Conservation (phyloP, 163 green algal species). For the Volvox carteri region DNA sequence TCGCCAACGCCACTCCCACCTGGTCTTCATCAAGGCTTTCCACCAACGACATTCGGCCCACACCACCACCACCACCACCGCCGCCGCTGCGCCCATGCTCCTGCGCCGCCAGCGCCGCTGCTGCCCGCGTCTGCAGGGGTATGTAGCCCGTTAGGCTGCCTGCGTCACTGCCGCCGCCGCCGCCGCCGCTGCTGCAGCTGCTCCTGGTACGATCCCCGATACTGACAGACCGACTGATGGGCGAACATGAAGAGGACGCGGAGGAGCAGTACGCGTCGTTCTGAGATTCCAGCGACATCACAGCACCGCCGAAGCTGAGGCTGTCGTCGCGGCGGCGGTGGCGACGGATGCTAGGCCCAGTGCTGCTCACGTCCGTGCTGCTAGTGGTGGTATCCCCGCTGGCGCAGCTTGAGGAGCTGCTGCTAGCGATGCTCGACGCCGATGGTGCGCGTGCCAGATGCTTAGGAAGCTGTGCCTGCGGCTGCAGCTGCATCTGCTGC, state of each 20-base stretch:
- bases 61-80: too few relatives aligned
- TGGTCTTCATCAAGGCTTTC: constrained; percentile 43
- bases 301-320: not conserved
- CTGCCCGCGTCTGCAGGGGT: not conserved
- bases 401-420: not conserved
- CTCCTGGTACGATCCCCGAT: not conserved
- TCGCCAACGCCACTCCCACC: constrained; percentile 10
- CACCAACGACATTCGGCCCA: not conserved
- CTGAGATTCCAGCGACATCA: not conserved
- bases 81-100: not conserved
- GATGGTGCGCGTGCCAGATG: not conserved
- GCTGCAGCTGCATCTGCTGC: not conserved
- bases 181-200: not conserved
- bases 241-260: not conserved
- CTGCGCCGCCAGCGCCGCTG: not conserved
- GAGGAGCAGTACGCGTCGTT: too few relatives aligned
- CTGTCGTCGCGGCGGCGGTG: not conserved
- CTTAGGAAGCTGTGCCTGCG: not conserved
- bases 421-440: not conserved
- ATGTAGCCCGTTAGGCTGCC: not conserved
- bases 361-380: not conserved
- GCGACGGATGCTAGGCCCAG: too few relatives aligned
- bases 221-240: not conserved
- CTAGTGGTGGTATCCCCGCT: not conserved
- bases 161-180: not conserved